Base-by-base conservation (phyloP, 1,284 basidiomycete genomes). In the Phellinidium pouzarii region DNA sequence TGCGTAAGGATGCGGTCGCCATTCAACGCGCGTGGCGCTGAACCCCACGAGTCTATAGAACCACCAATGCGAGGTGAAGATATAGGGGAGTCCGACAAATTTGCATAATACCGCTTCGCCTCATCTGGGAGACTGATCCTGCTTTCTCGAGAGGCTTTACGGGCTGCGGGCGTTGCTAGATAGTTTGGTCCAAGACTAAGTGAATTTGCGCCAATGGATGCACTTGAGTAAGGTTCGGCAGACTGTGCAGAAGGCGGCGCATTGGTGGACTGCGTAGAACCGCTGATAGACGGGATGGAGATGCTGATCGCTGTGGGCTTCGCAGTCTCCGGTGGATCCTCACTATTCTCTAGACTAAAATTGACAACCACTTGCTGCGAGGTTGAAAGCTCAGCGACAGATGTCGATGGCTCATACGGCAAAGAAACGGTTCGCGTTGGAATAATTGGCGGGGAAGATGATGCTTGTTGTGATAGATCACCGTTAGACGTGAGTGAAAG, bases 61-160 rank as follows among this genome's bases (percentile, higher is more conserved):
- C 38, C 48, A 8, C 51, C 53, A 31, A 22, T 62, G 48, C 67
- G 64, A 3, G 82, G 79, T 60, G 77, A 83, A n/a, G 76, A 66
- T 5, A 70, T 60, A 4, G 84, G 81, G 5, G 80, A 80, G 46
- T 87, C 83, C 22, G 66, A 66, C 75, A 86, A 80, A 57, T 75
- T 78, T 34, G 78, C 73, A 52, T 87, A 83, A 61, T 85, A 88
- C 42, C 76, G 77, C 58, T 72, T 78, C 14, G 84, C 81, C 64
- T 89, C 87, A 54, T 87, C 85, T 1, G 87, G 83, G 29, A 87
- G 71, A 31, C 80, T 80, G 48, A 84, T 77, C 29, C 77, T 75
- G 11, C 83, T 87, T 46, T 84, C 82, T 53, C 76, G 71, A 12
- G 71, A 71, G 1, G 59, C 55, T 31, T 63, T 65, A 8, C 64